phyloP scores from a whole-genome alignment of 2,329 filamentous ascomycete genomes.

The Hymenoscyphus albidus region DNA sequence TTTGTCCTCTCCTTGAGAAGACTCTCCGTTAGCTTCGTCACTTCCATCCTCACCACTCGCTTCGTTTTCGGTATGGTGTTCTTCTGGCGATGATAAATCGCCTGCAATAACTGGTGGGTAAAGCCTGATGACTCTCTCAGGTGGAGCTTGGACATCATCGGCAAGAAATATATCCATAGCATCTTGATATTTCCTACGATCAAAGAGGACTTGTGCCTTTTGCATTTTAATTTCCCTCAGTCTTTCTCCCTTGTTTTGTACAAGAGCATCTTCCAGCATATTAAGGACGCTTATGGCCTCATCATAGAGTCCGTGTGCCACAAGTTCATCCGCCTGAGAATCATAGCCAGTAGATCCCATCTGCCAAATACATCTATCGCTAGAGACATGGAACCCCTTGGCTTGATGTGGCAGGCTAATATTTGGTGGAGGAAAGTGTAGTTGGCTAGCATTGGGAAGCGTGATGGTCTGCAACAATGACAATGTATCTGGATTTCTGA shows the following conservation, averaged over 20 bases:
- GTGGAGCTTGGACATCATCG: slow-evolving; percentile 75
- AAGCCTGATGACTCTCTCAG: slow-evolving; percentile 78
- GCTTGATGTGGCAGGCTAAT: slow-evolving; percentile 93
- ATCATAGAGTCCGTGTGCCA: slow-evolving; percentile 70
- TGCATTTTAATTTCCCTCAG: slow-evolving; percentile 84
- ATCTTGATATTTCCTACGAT: slow-evolving; percentile 74
- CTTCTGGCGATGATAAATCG: slow-evolving; percentile 62
- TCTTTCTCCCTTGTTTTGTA: slow-evolving; percentile 76
- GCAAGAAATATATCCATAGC: slow-evolving; percentile 83
- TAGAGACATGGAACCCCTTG: slow-evolving; percentile 91
- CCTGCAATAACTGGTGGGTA: slow-evolving; percentile 85
- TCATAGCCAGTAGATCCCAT: slow-evolving; percentile 94
- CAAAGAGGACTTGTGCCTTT: slow-evolving; percentile 84
- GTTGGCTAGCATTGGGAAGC: slow-evolving; percentile 74
- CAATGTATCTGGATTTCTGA: slow-evolving; percentile 87
- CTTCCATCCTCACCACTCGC: slow-evolving; percentile 38
- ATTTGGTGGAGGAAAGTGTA: slow-evolving; percentile 90
- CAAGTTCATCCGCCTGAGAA: slow-evolving; percentile 78
- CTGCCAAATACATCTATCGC: slow-evolving; percentile 89
- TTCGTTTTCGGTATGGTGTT: slow-evolving; percentile 36
- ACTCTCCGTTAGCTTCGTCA: slow-evolving; percentile 40
- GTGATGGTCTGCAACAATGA: slow-evolving; percentile 83
- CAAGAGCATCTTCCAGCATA: slow-evolving; percentile 88
- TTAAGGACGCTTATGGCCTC: slow-evolving; percentile 86
- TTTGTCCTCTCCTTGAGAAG: slow-evolving; percentile 18